A percentile compares a stretch with the other conserved stretches of the same genome.
Conservation (phyloP, 2,329 filamentous ascomycete genomes). For the Exophiala phaeomuriformis region DNA sequence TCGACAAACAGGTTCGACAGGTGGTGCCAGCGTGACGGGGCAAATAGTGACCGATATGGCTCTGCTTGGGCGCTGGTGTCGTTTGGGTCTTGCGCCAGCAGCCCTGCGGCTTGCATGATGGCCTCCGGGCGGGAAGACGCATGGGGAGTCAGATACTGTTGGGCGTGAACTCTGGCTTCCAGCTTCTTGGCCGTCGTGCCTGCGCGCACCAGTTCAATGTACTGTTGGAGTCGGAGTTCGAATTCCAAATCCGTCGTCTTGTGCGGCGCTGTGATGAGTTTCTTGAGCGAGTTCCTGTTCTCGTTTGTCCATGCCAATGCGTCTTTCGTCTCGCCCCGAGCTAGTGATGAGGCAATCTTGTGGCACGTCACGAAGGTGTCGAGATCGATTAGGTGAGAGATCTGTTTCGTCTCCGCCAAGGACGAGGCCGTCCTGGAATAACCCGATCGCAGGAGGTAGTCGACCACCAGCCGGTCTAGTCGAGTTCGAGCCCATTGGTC, state of each 20-base stretch:
- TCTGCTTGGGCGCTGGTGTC: constrained; percentile 53
- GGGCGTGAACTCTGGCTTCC: constrained; percentile 75
- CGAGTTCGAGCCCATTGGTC: constrained; percentile 79
- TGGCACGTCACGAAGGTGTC: constrained; percentile 80
- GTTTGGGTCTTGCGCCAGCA: constrained; percentile 66
- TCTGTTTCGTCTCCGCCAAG: constrained; percentile 66
- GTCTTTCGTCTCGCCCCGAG: constrained; percentile 63
- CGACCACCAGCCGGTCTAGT: constrained; percentile 78
- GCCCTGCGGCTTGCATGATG: constrained; percentile 65
- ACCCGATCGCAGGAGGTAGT: constrained; percentile 80
- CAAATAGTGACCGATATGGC: constrained; percentile 65
- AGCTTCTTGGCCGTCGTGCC: constrained; percentile 55
- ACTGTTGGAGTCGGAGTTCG: constrained; percentile 87
- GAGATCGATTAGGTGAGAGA: constrained; percentile 77
- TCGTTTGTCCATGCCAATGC: constrained; percentile 86
- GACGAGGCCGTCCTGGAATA: constrained; percentile 69
- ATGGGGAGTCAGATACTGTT: constrained; percentile 69
- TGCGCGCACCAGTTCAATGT: constrained; percentile 79
- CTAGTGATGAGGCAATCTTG: constrained; percentile 65
- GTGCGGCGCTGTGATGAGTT: constrained; percentile 48
- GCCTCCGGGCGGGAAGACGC: constrained; percentile 60
- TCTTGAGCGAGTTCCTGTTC: constrained; percentile 85
- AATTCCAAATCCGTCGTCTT: constrained; percentile 65
- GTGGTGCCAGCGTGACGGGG: constrained; percentile 61
- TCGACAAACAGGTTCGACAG: constrained; percentile 74